phyloP scores from a whole-genome alignment of 2,329 filamentous ascomycete genomes.

The Neospermospora avenae region DNA sequence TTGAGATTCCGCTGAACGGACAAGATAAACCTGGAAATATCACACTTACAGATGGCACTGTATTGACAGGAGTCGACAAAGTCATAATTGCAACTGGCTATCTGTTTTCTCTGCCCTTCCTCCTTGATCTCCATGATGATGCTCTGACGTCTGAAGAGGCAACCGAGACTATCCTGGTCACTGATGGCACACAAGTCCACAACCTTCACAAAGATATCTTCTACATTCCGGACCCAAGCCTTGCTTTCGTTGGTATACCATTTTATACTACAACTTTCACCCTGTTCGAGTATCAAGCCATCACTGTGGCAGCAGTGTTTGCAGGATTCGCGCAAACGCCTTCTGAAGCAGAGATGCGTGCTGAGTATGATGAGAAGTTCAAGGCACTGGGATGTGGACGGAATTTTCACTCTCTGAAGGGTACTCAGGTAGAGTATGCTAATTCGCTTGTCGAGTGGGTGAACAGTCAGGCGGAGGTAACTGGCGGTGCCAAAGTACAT shows the following conservation, averaged over 20 bases:
- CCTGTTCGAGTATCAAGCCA: constrained; percentile 49
- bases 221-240: constrained; percentile 46
- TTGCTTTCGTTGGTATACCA: constrained; percentile 45
- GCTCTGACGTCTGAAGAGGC: constrained; percentile 43
- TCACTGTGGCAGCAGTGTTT: constrained; percentile 43
- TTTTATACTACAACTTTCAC: constrained; percentile 48
- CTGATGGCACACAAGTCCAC: constrained; percentile 40
- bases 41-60: constrained; percentile 50
- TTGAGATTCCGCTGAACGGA: constrained; percentile 9
- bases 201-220: constrained; percentile 52
- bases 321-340: constrained; percentile 40
- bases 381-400: constrained; percentile 34
- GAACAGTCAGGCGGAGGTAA: constrained; percentile 16
- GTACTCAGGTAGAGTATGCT: constrained; percentile 25
- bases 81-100: constrained; percentile 69
- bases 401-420: constrained; percentile 42
- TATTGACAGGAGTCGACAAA: constrained; percentile 53
- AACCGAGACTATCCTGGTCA: constrained; percentile 54
- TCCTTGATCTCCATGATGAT: constrained; percentile 46
- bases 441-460: constrained; percentile 24
- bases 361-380: constrained; percentile 37
- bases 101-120: constrained; percentile 63
- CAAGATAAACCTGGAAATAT: constrained; percentile 47
- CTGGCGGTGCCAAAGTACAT: constrained; percentile 17
- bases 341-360: constrained; percentile 36